phyloP scores from a whole-genome alignment of 2,329 filamentous ascomycete genomes.

The Fusarium sororula region DNA sequence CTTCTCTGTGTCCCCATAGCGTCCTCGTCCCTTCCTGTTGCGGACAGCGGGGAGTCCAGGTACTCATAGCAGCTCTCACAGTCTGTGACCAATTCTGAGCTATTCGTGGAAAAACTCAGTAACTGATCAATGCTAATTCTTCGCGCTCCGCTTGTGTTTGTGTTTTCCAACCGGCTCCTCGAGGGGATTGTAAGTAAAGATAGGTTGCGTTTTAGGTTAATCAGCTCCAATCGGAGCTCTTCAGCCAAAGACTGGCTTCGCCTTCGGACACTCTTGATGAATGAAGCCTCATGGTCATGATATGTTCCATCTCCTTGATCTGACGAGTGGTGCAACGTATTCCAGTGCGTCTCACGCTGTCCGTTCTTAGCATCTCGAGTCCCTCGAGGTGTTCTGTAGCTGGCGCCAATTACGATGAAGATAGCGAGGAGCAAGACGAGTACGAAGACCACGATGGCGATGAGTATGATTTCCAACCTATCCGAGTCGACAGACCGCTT shows the following conservation, averaged over 20 bases:
- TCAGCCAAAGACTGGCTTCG: slow-evolving; percentile 40
- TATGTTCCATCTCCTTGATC: slow-evolving; percentile 18
- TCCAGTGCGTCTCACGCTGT: slow-evolving; percentile 32
- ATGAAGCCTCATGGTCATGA: slow-evolving; percentile 28
- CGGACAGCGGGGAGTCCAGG: slow-evolving; percentile 34
- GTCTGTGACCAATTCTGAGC: slow-evolving; percentile 25
- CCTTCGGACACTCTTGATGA: slow-evolving; percentile 40
- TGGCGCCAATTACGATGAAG: slow-evolving; percentile 45
- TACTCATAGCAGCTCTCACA: slow-evolving; percentile 32
- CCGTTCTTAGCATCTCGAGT: slow-evolving; percentile 26
- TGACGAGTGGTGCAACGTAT: slow-evolving; percentile 20
- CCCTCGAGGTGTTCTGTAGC: slow-evolving; percentile 24
- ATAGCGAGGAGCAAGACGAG: slow-evolving; percentile 46
- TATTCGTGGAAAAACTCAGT: slow-evolving; percentile 15
- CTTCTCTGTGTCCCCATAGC: slow-evolving; percentile 20
- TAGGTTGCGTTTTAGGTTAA: slow-evolving; percentile 32
- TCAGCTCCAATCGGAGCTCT: slow-evolving; percentile 38
- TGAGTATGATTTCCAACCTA: slow-evolving; percentile 47
- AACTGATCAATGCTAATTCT: slow-evolving; percentile 33
- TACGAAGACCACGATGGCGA: slow-evolving; percentile 46
- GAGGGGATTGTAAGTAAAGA: slow-evolving; percentile 17
- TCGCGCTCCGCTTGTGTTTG: neutral
- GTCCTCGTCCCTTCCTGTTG: slow-evolving; percentile 36
- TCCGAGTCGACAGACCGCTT: slow-evolving; percentile 41
- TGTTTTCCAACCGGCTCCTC: neutral